Base-by-base conservation (phyloP, 2,329 filamentous ascomycete genomes). In the Anthostomella pinea region DNA sequence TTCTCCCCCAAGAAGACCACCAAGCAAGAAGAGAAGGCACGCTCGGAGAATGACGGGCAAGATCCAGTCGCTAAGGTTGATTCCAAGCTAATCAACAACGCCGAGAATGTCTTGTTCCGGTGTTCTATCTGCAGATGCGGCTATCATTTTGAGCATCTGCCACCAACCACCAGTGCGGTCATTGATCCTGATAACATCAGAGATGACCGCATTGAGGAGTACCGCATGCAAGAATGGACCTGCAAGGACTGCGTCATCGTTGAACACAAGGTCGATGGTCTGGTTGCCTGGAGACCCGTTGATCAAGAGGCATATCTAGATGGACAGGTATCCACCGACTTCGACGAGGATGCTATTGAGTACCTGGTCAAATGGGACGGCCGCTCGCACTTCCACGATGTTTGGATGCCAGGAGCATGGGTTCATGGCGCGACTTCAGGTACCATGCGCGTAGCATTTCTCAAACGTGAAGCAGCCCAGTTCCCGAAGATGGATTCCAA, bases 391-490 rank as follows among this genome's bases (percentile, higher is more conserved):
- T 84, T 82, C 45, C 83, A 87, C 47, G 87, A 86, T 35, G 73
- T 71, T 6, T 98, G 94, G 93, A 85, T 88, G 73, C 80, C 88
- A 8, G 93, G 91, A 9, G 74, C 84, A 11, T 98, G 93, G 93
- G 75, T 95, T 1, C 91, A 79, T 70, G 88, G 89, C 5, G 72
- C 84, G 8, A 76, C 78, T 11, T 66, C 74, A 9, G 52, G 64
- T 3, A 39, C 60, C 0, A 94, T 86, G 81, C 80, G 88, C 11
- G 78, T 72, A 8, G 72, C 87, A 0, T 98, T 97, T 59, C 69
- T 75, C 38, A 93, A 85, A 58, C 81, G 81, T 14, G 78, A 85
- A 9, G 70, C 70, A 19, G 74, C 75, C 25, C 60, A 75, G 6
- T 63, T 79, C 21, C 83, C 87, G 0, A 85, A 83, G 53, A 81